Evolutionary conservation across 371 early-diverging fungal genomes (phyloP), one percentile per base, ranked within the genome.

Genomic region (Enteropsectra breve): DNA sequence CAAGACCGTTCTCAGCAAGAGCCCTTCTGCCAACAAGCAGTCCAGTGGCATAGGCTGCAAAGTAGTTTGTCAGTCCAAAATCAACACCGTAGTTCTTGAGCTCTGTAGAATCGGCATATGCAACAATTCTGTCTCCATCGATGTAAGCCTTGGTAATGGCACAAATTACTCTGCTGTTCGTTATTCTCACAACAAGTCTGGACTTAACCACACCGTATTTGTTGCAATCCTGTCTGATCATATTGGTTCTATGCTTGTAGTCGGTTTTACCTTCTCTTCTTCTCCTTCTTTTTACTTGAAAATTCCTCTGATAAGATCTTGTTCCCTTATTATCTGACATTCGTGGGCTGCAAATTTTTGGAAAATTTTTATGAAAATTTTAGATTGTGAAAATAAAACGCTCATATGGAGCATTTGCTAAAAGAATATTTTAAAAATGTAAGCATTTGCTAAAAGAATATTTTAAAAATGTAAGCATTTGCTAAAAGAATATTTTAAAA

Each of bases 161-260:
- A 87, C 89, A 89, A 79, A 95, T 84, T 68, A 96, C 85, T 84
- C 92, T 92, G 70, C 84, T 86, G 88, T 92, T 93, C 85, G 99
- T 96, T 87, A 94, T 88, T 78, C 98, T 90, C 72, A 98, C 99
- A 70, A 96, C 97, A 75, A 98, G 83, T 82, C 99, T 87, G 87
- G 91, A 92, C 87, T 98, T 98, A 82, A 94, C 92, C 62, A 91
- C 88, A 87, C 94, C 94, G 88, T 94, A 93, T 86, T 94, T 94
- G 88, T 92, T 94, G 87, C 92, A 91, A 83, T 94, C 95, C 85
- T 96, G 97, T 81, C 87, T 85, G 40, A 95, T 87, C 68, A 97
- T 84, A 80, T 92, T 89, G 87, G 90, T 92, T 81, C 99, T 88
- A 77, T 95, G 94, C 82, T 91, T 92, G 93, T 97, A 98, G 85